Conservation (phyloP, 352 stramenopile genomes). For the Phytopythium delawarense region DNA sequence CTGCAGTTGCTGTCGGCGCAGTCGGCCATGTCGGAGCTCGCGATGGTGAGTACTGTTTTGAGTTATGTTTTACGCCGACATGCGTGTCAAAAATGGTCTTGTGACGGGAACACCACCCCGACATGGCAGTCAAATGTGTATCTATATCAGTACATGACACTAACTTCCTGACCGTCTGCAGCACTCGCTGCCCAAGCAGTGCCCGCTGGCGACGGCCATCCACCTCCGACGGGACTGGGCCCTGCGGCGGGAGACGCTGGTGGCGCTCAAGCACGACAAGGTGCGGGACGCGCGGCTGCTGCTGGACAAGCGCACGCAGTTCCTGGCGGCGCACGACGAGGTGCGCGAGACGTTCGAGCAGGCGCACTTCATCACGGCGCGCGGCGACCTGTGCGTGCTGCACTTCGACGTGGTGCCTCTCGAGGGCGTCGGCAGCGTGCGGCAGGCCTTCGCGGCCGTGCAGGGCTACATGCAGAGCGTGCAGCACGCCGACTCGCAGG, state of each 20-base stretch:
- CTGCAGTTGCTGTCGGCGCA: conserved; percentile 37
- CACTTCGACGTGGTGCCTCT: conserved; percentile 27
- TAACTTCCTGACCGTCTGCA: conserved; percentile 1
- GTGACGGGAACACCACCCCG: background rate
- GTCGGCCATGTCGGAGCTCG: conserved; percentile 39
- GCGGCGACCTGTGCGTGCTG: conserved; percentile 26
- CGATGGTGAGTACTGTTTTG: conserved; percentile 12
- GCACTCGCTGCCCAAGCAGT: conserved; percentile 26
- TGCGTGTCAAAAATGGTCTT: background rate
- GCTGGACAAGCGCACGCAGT: conserved; percentile 42
- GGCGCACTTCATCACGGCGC: conserved; percentile 23
- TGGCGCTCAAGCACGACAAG: conserved; percentile 42
- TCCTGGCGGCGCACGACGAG: conserved; percentile 25
- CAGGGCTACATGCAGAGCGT: conserved; percentile 8
- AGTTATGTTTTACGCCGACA: background rate
- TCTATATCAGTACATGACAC: background rate
- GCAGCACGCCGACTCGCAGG: background rate
- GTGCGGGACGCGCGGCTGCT: conserved; percentile 39
- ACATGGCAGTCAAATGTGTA: background rate
- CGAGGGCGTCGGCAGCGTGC: conserved; percentile 13
- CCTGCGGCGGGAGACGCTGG: conserved; percentile 28
- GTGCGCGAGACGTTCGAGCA: conserved; percentile 28
- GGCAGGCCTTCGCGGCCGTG: conserved; percentile 12
- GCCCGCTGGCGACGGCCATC: conserved; percentile 41
- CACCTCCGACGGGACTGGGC: conserved; percentile 31